These are phyloP conservation scores for Blumeriella jaapii DNA, from an alignment of 2,329 filamentous ascomycete genomes.

Conservation along the genomic window DNA sequence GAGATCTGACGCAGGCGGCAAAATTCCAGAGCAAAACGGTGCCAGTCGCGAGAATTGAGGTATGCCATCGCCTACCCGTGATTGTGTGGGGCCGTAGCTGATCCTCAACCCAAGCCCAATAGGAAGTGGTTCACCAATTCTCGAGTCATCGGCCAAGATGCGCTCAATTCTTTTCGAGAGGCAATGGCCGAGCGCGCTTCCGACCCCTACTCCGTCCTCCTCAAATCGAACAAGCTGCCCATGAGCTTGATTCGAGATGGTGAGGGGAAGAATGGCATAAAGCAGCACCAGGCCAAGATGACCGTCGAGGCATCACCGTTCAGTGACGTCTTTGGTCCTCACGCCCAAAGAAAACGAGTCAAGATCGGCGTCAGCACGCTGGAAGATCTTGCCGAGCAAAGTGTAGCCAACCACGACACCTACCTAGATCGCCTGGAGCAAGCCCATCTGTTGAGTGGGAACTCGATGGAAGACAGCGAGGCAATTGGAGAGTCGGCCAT, in stretches of 20 bases:
- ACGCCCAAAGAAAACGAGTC: constrained; percentile 83
- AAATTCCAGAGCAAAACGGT: constrained; percentile 73
- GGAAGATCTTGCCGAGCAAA: constrained; percentile 68
- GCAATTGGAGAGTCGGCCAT: constrained; percentile 31
- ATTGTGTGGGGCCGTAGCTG: too few relatives aligned
- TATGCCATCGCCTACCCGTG: too few relatives aligned
- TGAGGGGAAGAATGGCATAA: constrained; percentile 67
- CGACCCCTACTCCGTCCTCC: constrained; percentile 86
- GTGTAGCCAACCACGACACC: constrained; percentile 66
- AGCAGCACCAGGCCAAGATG: constrained; percentile 91
- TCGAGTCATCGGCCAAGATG: constrained; percentile 77
- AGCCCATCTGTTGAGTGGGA: constrained; percentile 63
- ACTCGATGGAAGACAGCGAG: constrained; percentile 44
- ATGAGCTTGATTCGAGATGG: constrained; percentile 86
- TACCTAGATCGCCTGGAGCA: constrained; percentile 76
- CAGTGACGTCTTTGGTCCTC: constrained; percentile 81
- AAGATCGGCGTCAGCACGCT: constrained; percentile 79
- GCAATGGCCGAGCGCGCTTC: constrained; percentile 84
- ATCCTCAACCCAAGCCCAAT: too few relatives aligned
- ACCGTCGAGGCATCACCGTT: constrained; percentile 81
- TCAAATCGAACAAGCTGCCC: constrained; percentile 94
- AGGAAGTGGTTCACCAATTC: constrained; percentile 98
- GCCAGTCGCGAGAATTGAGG: constrained; percentile 79
- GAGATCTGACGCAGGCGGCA: constrained; percentile 76
- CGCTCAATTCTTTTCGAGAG: constrained; percentile 74